A percentile compares a stretch with the other conserved stretches of the same genome.
Conservation (phyloP, 129 eudicot species). For the Pittosporum tobira region DNA sequence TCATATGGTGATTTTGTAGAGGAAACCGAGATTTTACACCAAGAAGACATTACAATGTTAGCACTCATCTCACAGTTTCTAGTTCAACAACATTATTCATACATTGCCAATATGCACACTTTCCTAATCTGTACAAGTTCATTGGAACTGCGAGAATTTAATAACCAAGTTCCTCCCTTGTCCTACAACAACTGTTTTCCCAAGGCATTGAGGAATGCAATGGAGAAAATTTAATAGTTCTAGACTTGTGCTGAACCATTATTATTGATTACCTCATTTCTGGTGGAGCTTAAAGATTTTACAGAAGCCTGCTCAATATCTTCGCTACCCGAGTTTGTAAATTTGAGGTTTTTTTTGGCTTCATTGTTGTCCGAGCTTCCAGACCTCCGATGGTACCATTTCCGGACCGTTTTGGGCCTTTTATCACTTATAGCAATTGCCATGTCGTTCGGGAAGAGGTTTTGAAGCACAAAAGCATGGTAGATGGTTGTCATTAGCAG, state of each 20-base stretch:
- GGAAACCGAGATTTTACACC: not conserved
- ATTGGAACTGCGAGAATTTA: conserved; percentile 12
- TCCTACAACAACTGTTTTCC: not conserved
- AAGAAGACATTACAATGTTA: too few relatives aligned
- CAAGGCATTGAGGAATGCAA: not conserved
- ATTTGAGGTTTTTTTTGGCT: conserved; percentile 46
- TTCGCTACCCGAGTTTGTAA: conserved; percentile 25
- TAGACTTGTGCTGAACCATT: not conserved
- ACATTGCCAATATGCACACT: too few relatives aligned
- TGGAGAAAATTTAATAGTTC: not conserved
- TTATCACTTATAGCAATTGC: conserved; percentile 69
- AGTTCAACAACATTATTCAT: not conserved
- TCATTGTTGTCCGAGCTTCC: conserved; percentile 39
- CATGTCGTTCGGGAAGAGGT: conserved; percentile 80
- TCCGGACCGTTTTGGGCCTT: conserved; percentile 29
- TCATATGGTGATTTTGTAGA: not conserved
- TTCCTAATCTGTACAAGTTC: conserved; percentile 9
- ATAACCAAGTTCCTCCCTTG: conserved; percentile 25
- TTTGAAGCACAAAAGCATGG: conserved; percentile 57
- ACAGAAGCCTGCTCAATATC: conserved; percentile 25
- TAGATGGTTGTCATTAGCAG: conserved; percentile 53
- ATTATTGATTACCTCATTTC: not conserved
- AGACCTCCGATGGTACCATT: conserved; percentile 51
- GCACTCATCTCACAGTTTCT: not conserved
- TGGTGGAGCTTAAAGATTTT: not conserved